These are phyloP conservation scores for Rhodosporidiobolus sp. DNA, from an alignment of 768 basidiomycete species.

Conservation along the genomic window DNA sequence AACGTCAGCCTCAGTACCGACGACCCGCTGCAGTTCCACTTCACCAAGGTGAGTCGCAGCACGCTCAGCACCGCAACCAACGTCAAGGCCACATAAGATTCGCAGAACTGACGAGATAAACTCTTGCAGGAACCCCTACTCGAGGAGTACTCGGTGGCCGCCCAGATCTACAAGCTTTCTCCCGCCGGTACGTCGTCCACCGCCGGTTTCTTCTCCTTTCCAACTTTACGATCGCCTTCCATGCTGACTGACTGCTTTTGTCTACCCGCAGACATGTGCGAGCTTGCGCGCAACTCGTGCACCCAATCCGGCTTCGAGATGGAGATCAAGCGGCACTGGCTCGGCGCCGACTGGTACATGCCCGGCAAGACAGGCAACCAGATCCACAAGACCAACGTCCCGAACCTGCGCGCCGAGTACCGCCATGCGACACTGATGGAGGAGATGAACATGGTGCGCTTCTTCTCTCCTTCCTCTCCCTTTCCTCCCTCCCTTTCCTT, in stretches of 20 bases:
- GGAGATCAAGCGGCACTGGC: conserved; percentile 90
- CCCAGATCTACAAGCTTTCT: conserved; percentile 96
- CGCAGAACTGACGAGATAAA: too few species aligned
- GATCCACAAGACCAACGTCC: conserved; percentile 99
- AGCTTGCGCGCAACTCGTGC: conserved; percentile 96
- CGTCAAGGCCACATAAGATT: too few species aligned
- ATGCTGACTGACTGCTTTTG: not conserved
- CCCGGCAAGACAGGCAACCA: conserved; percentile 92
- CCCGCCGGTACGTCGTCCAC: conserved; percentile 50
- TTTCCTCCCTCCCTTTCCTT: not conserved
- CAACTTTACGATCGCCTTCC: too few species aligned
- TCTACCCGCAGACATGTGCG: conserved; percentile 65
- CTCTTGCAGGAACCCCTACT: conserved; percentile 73
- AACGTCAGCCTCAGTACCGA: conserved; percentile 96
- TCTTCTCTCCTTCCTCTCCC: not conserved
- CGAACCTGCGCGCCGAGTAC: conserved; percentile 82
- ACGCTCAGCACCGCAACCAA: too few species aligned
- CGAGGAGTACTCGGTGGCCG: conserved; percentile 97
- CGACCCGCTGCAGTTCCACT: conserved; percentile 94
- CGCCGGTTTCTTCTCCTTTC: not conserved
- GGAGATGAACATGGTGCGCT: conserved; percentile 59
- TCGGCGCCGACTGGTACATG: conserved; percentile 88
- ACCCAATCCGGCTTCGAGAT: conserved; percentile 97
- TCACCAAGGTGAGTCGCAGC: conserved; percentile 96
- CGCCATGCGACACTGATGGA: conserved; percentile 83